phyloP scores from a whole-genome alignment of 345 rosid species.

The Pelargonium nanum region DNA sequence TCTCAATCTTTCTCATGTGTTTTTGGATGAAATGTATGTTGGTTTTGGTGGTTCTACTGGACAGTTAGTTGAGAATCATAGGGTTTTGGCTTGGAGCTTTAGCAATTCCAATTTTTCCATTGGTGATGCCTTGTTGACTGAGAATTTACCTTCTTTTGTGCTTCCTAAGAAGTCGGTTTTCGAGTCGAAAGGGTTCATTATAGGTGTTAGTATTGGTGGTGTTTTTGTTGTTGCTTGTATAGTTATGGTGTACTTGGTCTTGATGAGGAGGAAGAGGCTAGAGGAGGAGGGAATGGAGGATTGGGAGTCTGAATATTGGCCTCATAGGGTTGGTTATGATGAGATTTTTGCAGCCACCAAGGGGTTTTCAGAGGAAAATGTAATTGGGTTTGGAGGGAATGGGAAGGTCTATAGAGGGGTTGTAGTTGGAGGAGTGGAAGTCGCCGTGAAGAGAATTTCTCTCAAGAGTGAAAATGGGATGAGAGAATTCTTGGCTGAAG shows the following conservation, averaged over 20 bases:
- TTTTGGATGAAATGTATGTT: conserved; percentile 60
- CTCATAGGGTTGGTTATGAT: conserved; percentile 45
- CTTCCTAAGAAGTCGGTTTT: conserved; percentile 33
- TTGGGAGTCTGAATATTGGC: conserved; percentile 94
- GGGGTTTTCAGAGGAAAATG: conserved; percentile 50
- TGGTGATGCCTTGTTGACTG: conserved; percentile 41
- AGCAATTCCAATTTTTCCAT: conserved; percentile 46
- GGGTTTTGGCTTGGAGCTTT: conserved; percentile 72
- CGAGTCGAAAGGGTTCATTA: conserved; percentile 38
- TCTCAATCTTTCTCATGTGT: conserved; percentile 42
- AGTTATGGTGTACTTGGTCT: conserved; percentile 24
- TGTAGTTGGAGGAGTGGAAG: conserved; percentile 44
- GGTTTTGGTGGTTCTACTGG: conserved; percentile 75
- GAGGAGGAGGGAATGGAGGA: conserved; percentile 61
- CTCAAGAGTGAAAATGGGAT: conserved; percentile 48
- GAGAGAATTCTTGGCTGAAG: conserved; percentile 63
- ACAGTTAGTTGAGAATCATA: conserved; percentile 44
- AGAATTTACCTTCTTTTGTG: conserved; percentile 63
- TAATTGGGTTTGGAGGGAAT: conserved; percentile 66
- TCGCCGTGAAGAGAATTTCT: conserved; percentile 64
- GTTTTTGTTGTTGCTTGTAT: conserved; percentile 22
- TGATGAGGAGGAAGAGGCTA: conserved; percentile 32
- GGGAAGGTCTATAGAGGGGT: conserved; percentile 70
- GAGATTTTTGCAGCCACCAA: conserved; percentile 58
- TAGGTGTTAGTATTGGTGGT: conserved; percentile 26